These are phyloP conservation scores for Sugiyamaella marilandica DNA, from an alignment of 805 yeast species.

Conservation along the genomic window DNA sequence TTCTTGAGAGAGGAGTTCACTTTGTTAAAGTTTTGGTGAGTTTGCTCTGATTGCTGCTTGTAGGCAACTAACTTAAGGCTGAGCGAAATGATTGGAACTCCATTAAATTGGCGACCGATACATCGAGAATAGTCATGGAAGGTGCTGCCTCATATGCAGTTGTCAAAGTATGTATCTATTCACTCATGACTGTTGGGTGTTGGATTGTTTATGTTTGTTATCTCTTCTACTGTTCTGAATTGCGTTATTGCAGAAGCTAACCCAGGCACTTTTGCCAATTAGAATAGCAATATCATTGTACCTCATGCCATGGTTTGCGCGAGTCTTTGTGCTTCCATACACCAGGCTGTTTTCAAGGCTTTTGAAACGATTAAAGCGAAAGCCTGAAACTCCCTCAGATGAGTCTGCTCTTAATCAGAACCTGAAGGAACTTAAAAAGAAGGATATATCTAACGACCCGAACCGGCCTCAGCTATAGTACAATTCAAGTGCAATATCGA, in stretches of 20 bases:
- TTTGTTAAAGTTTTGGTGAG: constrained; percentile 52
- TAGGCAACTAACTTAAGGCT: constrained; percentile 27
- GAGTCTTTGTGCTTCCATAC: constrained; percentile 46
- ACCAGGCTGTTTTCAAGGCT: constrained; percentile 14
- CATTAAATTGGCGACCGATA: constrained; percentile 42
- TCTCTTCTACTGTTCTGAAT: background rate
- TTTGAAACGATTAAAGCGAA: constrained; percentile 11
- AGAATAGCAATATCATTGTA: constrained; percentile 47
- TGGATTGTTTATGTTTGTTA: too few relatives aligned
- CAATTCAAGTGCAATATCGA: too few relatives aligned
- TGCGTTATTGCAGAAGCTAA: constrained; percentile 24
- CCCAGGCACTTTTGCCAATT: constrained; percentile 41
- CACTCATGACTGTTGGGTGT: background rate
- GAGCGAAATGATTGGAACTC: constrained; percentile 30
- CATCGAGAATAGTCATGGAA: constrained; percentile 53
- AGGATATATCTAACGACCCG: background rate
- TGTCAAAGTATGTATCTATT: constrained; percentile 43
- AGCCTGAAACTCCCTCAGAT: constrained; percentile 4
- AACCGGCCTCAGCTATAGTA: background rate
- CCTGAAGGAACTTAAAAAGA: constrained; percentile 1
- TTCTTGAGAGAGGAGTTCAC: constrained; percentile 54
- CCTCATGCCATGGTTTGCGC: constrained; percentile 56
- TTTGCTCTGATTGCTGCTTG: constrained; percentile 21
- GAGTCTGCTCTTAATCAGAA: constrained; percentile 14
- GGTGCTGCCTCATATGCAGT: constrained; percentile 74